Evolutionary conservation across 805 yeast genomes (phyloP).

Genomic region (Saturnispora quitensis): DNA sequence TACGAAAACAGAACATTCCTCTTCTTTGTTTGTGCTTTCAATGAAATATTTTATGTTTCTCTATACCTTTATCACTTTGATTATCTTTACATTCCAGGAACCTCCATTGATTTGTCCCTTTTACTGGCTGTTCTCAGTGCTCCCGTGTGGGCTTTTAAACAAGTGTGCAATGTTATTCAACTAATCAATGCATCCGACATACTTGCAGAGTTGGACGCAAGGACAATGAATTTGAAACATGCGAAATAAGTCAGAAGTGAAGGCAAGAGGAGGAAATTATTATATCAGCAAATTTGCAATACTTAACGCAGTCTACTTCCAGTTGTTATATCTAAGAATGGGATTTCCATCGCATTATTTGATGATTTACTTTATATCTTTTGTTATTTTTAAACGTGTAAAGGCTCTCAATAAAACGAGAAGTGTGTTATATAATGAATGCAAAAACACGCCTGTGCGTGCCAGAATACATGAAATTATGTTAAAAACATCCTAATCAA

Average conservation of each 20-base stretch:
- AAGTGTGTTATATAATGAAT: too few relatives aligned
- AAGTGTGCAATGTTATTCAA: slow-evolving; percentile 82
- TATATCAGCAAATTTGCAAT: not conserved
- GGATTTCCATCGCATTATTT: not conserved
- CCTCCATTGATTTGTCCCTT: slow-evolving; percentile 25
- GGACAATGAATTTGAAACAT: slow-evolving; percentile 23
- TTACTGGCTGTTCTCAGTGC: slow-evolving; percentile 44
- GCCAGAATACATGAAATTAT: too few relatives aligned
- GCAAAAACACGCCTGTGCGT: too few relatives aligned
- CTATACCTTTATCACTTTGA: slow-evolving; percentile 69
- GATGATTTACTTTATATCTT: not conserved
- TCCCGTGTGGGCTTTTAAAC: slow-evolving; percentile 90
- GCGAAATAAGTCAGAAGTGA: slow-evolving; percentile 4
- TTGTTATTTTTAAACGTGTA: not conserved
- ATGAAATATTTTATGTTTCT: slow-evolving; percentile 89
- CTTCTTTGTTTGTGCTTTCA: slow-evolving; percentile 84
- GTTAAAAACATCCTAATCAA: too few relatives aligned
- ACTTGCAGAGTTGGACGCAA: slow-evolving; percentile 71
- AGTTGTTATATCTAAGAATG: not conserved
- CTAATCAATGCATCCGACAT: slow-evolving; percentile 74
- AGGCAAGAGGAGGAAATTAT: not conserved
- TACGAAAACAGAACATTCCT: slow-evolving; percentile 79
- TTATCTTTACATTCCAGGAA: slow-evolving; percentile 32
- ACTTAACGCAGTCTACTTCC: too few relatives aligned
- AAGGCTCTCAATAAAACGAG: not conserved